Evolutionary conservation across 2,329 filamentous ascomycete species (phyloP).

Genomic region (Colletotrichum sp.): DNA sequence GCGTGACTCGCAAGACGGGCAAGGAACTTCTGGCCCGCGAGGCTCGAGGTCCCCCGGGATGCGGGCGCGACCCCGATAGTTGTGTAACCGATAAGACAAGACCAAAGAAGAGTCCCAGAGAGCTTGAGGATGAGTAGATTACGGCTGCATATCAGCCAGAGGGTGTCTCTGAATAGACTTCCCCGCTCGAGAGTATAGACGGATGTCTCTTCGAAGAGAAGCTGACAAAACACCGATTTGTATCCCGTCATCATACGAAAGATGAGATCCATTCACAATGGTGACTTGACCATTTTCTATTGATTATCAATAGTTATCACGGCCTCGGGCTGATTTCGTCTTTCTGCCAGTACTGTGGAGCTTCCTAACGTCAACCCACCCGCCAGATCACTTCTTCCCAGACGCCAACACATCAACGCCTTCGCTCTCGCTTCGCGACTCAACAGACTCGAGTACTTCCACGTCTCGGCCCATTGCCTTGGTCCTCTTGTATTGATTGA

Average conservation of each 20-base stretch:
- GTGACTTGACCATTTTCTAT: no score
- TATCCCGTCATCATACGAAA: neutral
- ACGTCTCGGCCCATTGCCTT: neutral
- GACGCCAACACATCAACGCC: neutral
- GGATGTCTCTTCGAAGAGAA: neutral
- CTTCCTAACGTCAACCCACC: fast-evolving
- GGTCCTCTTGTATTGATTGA: neutral
- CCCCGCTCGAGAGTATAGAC: neutral
- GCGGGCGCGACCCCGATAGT: neutral
- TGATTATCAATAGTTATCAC: neutral
- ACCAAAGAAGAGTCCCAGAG: neutral
- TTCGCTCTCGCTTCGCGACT: neutral
- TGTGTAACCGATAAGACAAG: neutral
- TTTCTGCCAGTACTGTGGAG: fast-evolving
- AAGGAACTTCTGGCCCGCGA: neutral
- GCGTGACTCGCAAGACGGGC: neutral
- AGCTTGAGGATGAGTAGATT: neutral
- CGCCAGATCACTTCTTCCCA: neutral
- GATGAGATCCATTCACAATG: neutral
- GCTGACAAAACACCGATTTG: neutral
- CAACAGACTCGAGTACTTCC: neutral
- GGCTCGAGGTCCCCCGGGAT: neutral
- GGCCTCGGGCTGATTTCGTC: fast-evolving
- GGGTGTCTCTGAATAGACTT: neutral
- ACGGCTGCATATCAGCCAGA: fast-evolving